Base-by-base conservation (phyloP, 192 early-diverging fungal genomes). In the Blastocladiella britannica region DNA sequence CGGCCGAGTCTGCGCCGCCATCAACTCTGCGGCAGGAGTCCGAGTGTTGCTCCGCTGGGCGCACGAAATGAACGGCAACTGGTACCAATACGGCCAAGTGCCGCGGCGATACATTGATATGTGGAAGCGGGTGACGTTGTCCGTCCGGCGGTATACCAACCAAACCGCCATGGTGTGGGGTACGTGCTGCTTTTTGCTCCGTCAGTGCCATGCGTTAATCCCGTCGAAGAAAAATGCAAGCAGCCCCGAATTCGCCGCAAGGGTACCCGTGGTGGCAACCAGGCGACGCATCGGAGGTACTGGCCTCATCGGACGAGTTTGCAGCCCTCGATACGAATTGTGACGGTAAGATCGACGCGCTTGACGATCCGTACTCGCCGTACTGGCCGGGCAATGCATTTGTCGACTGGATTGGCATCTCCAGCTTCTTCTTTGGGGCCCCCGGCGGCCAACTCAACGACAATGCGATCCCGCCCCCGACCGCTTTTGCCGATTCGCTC, bases 321-420 rank as follows among this genome's bases (percentile, higher is more conserved):
- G 26, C 60, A 2, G 60, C 64, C 18, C 30, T 71, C 31, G 70
- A 75, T 51, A 76, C 74, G n/a, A 73, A 76, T 63, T 57, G 63
- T 12, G 63, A 76, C 57, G 69, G 71, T 1, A n/a, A 7, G n/a
- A 8, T 75, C 22, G 53, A 59, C 55, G 28, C 9, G 4, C n/a
- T 24, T 12, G 73, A 75, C 53, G 73, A 75, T 55, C 65, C 66
- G 4, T 75, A 68, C 62, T 25, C 61, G 7, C 74, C 74, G 4
- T 76, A 65, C 65, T 76, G 69, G 60, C 74, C 74, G 26, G 74
- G 74, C 28, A 62, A 65, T 60, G 63, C 71, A 15, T 56, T 37
- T 52, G 47, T 65, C 23, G 63, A 65, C 64, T 71, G 68, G 68
- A 63, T 70, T 28, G 72, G 72, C 4, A 25, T 70, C 26, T 73